Evolutionary conservation across 1,139 yeast genomes (phyloP), one percentile per base, ranked within the genome.

Genomic region (Yamadazyma jaroonii): DNA sequence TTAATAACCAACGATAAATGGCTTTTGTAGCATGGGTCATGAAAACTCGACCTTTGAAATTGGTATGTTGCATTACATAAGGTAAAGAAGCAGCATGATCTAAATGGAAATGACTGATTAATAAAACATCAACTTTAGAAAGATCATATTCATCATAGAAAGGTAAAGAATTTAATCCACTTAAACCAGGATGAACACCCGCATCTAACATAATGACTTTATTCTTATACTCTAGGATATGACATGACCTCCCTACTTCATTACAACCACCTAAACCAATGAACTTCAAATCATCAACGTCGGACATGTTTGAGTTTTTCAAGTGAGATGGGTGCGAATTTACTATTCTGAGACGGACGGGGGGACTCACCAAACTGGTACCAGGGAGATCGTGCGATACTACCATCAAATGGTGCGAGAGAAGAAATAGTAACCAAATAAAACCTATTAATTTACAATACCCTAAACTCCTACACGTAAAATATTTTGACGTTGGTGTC

Each of bases 11-110:
- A 45, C 96, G 75, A 57, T 90, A 92, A 43, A 92, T 92, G 25
- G 98, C 98, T 64, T 94, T 94, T 1, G 98, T 92, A 7, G 99
- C 98, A 59, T 92, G 97, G 20, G 98, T 92, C 99, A 92, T 92
- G 58, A 90, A 92, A 6, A 94, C 98, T 38, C 96, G 75, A 2
- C 99, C 99, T 52, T 79, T 81, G 68, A 92, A 92, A 49, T 78
- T 86, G 1, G 98, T 92, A 53, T 89, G 95, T 54, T 89, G 96
- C 97, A 92, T 90, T 27, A 92, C 97, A 54, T 90, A 94, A 0
- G 99, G 99, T 40, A 92, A 70, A 0, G 97, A 87, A 0, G 97
- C 99, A 1, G 97, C 97, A 61, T 92, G 99, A 57, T 92, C 98
- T 56, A 92, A 73, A 60, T 92, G 99, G 70, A 92, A 92, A 44